Conservation (phyloP, 2,329 filamentous ascomycete genomes). For the Rhexocercosporidium sp. region DNA sequence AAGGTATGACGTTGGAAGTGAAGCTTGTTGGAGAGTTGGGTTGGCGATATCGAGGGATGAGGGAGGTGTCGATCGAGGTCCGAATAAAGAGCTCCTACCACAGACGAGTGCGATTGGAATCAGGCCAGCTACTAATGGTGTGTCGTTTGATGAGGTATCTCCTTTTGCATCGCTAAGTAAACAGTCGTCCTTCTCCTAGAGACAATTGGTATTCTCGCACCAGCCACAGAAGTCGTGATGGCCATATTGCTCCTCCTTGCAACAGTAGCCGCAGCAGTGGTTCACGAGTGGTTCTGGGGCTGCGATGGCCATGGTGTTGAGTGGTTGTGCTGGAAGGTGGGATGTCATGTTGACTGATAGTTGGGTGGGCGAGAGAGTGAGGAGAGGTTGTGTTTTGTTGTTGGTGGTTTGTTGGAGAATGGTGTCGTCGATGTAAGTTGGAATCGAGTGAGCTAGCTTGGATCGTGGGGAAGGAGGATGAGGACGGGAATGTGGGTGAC, state of each 20-base stretch:
- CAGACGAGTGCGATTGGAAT: no score
- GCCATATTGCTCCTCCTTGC: conserved; percentile 55
- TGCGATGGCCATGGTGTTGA: conserved; percentile 48
- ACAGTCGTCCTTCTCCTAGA: conserved; percentile 17
- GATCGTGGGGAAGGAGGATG: neutral
- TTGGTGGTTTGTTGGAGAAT: neutral
- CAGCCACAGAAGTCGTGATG: conserved; percentile 56
- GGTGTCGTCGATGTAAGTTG: neutral
- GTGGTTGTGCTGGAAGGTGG: neutral
- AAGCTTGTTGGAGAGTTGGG: no score
- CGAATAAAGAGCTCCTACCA: no score
- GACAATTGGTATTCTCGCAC: conserved; percentile 47
- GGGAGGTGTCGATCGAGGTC: neutral
- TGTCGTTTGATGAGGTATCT: neutral
- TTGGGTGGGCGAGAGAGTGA: neutral
- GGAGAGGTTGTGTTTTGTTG: neutral
- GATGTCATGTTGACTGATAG: conserved; percentile 5
- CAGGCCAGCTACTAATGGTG: no score
- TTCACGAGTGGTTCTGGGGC: conserved; percentile 52
- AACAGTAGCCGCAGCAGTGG: conserved; percentile 58
- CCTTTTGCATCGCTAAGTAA: neutral
- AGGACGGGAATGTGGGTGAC: neutral
- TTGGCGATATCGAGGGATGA: neutral
- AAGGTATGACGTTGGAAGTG: no score
- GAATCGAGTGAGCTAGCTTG: neutral